Conservation (phyloP, 306 rosid species). For the Abrus pulchellus region DNA sequence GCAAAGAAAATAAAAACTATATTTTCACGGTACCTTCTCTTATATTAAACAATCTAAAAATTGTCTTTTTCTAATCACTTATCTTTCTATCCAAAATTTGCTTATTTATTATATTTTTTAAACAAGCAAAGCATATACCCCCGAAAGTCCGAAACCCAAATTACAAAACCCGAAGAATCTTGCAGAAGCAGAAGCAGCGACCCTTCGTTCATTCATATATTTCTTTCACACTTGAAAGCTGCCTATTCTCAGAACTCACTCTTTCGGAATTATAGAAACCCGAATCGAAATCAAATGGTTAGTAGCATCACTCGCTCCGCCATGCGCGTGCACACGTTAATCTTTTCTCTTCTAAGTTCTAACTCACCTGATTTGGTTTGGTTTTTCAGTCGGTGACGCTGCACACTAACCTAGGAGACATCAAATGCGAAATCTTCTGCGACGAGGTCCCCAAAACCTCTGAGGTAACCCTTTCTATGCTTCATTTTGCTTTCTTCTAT, state of each 20-base stretch:
- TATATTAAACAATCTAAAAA: no score
- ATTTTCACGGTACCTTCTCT: no score
- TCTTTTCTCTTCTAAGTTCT: background rate
- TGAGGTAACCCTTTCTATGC: slow-evolving; percentile 59
- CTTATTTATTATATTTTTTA: no score
- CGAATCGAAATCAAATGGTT: slow-evolving; percentile 39
- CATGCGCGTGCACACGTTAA: background rate
- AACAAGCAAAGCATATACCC: no score
- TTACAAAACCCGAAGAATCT: background rate
- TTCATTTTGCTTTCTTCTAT: background rate
- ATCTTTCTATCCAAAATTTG: no score
- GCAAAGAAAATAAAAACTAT: no score
- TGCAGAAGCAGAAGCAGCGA: background rate
- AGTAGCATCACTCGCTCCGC: background rate
- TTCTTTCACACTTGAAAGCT: background rate
- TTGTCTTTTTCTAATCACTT: no score
- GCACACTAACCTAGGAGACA: slow-evolving; percentile 94
- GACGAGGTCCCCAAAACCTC: slow-evolving; percentile 91
- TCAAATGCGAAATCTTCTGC: slow-evolving; percentile 94
- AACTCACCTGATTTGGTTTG: background rate
- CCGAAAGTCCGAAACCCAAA: no score
- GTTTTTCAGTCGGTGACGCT: slow-evolving; percentile 79
- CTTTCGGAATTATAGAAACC: background rate
- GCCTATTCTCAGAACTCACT: background rate
- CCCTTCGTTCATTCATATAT: background rate